Percentiles rank a stretch among this genome's conserved stretches.
Evolutionary conservation across 768 basidiomycete species (phyloP).

Genomic region (Mrakia blollopis): DNA sequence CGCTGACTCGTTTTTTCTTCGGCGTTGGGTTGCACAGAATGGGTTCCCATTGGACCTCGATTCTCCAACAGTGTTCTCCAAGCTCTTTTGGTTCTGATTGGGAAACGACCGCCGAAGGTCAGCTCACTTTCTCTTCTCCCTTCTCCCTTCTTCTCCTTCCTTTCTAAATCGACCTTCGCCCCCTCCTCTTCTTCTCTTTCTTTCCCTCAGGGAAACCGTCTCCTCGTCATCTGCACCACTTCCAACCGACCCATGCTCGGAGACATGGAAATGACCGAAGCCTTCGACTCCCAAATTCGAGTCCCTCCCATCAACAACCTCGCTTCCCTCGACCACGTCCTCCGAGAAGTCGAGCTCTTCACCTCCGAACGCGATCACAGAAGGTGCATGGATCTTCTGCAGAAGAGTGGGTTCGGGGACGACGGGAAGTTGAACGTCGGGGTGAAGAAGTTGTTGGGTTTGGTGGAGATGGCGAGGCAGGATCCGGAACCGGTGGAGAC

Average conservation of each 20-base stretch:
- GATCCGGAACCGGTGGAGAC: conserved; percentile 76
- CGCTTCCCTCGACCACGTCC: conserved; percentile 64
- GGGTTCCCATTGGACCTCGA: conserved; percentile 92
- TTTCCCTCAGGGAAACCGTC: conserved; percentile 68
- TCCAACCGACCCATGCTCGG: conserved; percentile 78
- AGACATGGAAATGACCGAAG: conserved; percentile 82
- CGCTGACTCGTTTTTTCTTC: neutral
- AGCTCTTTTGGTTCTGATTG: conserved; percentile 78
- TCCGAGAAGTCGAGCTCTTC: conserved; percentile 77
- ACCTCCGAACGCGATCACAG: conserved; percentile 48
- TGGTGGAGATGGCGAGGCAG: conserved; percentile 95
- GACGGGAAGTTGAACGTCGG: conserved; percentile 68
- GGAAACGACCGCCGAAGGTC: conserved; percentile 87
- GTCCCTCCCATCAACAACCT: conserved; percentile 76
- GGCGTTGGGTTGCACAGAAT: conserved; percentile 58
- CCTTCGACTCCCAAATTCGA: conserved; percentile 79
- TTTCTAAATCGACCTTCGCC: neutral
- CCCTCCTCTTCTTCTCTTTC: neutral
- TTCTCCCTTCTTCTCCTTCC: neutral
- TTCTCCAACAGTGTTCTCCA: conserved; percentile 94
- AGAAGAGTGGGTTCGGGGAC: conserved; percentile 65
- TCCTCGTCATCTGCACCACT: conserved; percentile 86
- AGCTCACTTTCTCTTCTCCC: conserved; percentile 26
- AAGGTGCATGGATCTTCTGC: conserved; percentile 59
- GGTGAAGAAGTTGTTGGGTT: conserved; percentile 84